These are phyloP conservation scores for Blastocystis sp. DNA, from an alignment of 352 stramenopile species.

Conservation along the genomic window DNA sequence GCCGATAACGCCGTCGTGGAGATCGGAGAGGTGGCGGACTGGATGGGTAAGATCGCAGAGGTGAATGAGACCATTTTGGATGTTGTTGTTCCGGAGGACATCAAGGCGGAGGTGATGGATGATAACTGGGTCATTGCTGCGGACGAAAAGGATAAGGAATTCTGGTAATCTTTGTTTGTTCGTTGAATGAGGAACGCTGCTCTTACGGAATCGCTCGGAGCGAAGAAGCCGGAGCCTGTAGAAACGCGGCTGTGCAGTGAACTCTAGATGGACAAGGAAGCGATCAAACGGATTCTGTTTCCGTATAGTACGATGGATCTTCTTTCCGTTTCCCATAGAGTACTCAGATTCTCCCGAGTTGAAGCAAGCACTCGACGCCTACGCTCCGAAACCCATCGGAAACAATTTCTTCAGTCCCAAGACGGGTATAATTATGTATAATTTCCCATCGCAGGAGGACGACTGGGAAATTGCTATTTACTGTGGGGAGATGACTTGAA, in stretches of 20 bases:
- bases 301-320: not conserved
- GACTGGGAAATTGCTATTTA: slow-evolving; percentile 47
- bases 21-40: not conserved
- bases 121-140: not conserved
- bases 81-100: not conserved
- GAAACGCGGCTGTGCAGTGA: no score
- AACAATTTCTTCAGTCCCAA: not conserved
- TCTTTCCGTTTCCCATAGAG: not conserved
- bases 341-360: not conserved
- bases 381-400: not conserved
- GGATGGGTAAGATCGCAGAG: not conserved
- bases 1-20: no score
- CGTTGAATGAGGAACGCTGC: not conserved
- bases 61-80: not conserved
- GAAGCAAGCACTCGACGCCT: not conserved
- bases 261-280: not conserved
- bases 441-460: not conserved
- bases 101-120: not conserved
- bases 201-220: no score
- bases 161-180: slow-evolving; percentile 1
- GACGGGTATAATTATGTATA: not conserved
- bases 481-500: slow-evolving; percentile 53
- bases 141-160: not conserved
- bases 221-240: no score
- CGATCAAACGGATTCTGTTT: not conserved